A percentile compares a stretch with the other conserved stretches of the same genome.
phyloP scores from a whole-genome alignment of 352 stramenopile genomes.

The Globisporangium okanoganense region DNA sequence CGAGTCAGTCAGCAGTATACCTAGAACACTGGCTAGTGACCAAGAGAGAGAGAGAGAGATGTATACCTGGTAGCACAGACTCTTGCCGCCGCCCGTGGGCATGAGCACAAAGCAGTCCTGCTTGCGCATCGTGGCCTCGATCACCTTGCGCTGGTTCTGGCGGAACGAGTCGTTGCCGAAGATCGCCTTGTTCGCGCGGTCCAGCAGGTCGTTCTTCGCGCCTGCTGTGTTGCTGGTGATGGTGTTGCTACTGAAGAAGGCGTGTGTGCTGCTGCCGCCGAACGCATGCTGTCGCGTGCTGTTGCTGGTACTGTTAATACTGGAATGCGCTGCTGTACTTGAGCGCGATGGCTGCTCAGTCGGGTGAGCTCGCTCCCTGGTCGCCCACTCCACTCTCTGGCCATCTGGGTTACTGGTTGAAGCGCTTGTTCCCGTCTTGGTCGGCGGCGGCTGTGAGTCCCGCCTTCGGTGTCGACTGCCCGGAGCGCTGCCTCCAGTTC shows the following conservation, averaged over 20 bases:
- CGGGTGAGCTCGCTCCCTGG: not conserved
- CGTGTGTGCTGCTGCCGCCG: not conserved
- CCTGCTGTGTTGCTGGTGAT: not conserved
- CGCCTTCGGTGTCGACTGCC: slow-evolving; percentile 14
- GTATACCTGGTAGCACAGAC: slow-evolving; percentile 90
- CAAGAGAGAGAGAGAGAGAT: slow-evolving; percentile 12
- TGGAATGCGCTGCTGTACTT: not conserved
- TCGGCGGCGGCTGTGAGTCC: not conserved
- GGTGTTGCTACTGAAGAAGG: slow-evolving; percentile 1
- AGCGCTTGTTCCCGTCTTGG: not conserved
- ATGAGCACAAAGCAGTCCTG: slow-evolving; percentile 95
- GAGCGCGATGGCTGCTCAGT: not conserved
- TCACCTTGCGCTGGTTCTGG: slow-evolving; percentile 89
- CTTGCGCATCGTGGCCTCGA: slow-evolving; percentile 87
- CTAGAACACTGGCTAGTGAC: not conserved
- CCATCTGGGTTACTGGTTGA: not conserved
- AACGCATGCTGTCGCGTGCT: not conserved
- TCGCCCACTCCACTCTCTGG: slow-evolving; percentile 6
- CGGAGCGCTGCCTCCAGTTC: slow-evolving; percentile 2
- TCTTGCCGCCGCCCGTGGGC: slow-evolving; percentile 91
- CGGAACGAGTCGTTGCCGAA: slow-evolving; percentile 85
- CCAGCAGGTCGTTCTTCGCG: slow-evolving; percentile 29
- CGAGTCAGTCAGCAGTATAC: not conserved
- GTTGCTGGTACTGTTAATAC: not conserved
- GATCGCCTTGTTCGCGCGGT: slow-evolving; percentile 52